Base-by-base conservation (phyloP, 768 basidiomycete genomes). In the Cystoderma amianthinum region DNA sequence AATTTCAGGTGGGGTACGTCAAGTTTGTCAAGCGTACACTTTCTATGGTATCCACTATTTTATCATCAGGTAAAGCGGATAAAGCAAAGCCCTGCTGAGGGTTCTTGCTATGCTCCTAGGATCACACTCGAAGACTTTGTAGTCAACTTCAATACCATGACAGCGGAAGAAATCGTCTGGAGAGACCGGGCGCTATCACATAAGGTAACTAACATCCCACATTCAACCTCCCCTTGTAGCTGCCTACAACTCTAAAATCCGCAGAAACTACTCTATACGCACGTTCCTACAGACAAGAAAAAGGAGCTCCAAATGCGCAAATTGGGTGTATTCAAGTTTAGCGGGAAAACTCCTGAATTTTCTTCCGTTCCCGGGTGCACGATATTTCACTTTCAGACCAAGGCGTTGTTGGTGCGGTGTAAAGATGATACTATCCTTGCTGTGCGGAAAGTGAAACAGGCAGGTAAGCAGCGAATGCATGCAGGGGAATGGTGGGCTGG, bases 401-500 rank as follows among this genome's bases (percentile, higher is more conserved):
- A 60, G 15, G 54, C 68, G 0, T 50, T 88, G 32, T 44, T 79
- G 15, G 59, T 87, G 9, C 71, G 69, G 5, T 86, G 85, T 52
- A 74, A 74, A 1, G 59, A 61, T n/a, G 64, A 66, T 21, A 69
- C 76, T 1, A 62, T 75, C 37, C 50, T 90, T 13, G 62, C 64
- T 38, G 76, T 88, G 1, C 61, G 62, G 2, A 60, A 62, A 46
- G 61, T 92, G n/a, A 80, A 83, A 52, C 76, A 79, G 44, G 78
- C 82, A 48, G 77, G 77, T 40, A 73, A 74, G 48, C 60, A 67
- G 18, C 57, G 74, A 48, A 47, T 87, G 44, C 53, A 53, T 11
- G 81, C 80, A 2, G 71, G 64, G 45, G 81, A 82, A 37, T 92
- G 85, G 80, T 90, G 85, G 85, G 87, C 86, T 55, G 88, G 89